phyloP scores from a whole-genome alignment of 2,329 filamentous ascomycete genomes.

The Trichoderma oligosporum region DNA sequence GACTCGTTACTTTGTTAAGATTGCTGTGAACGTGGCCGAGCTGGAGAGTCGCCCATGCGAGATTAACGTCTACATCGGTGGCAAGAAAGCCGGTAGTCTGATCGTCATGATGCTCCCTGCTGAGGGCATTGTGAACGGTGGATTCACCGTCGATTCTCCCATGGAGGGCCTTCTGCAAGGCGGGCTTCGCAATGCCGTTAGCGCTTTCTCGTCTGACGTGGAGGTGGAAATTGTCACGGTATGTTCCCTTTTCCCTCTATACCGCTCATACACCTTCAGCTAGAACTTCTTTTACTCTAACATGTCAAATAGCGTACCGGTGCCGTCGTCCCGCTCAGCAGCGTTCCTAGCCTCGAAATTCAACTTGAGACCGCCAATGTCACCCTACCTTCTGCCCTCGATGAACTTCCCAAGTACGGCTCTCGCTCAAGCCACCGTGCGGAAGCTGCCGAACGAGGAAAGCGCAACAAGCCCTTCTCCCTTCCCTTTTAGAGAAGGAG shows the following conservation, averaged over 20 bases:
- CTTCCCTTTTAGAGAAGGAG: not conserved
- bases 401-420: conserved; percentile 31
- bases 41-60: conserved; percentile 33
- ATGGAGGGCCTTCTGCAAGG: conserved; percentile 50
- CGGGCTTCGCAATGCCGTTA: conserved; percentile 24
- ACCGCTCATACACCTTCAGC: too few species aligned
- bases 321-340: conserved; percentile 26
- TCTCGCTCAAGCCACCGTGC: conserved; percentile 14
- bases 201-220: conserved; percentile 28
- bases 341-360: conserved; percentile 36
- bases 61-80: conserved; percentile 35
- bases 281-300: not conserved
- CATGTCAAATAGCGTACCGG: conserved; percentile 36
- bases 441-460: not conserved
- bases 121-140: conserved; percentile 32
- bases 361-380: conserved; percentile 35
- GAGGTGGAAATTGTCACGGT: conserved; percentile 36
- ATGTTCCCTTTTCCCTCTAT: not conserved
- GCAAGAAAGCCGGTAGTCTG: conserved; percentile 33
- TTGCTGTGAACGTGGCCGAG: conserved; percentile 35
- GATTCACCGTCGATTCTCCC: conserved; percentile 51
- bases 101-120: conserved; percentile 37
- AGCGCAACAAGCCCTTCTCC: not conserved
- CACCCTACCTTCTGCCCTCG: conserved; percentile 25
- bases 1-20: conserved; percentile 35